These are phyloP conservation scores for Chlamydomonas asymmetrica DNA, from an alignment of 139 green algal species.

Conservation along the genomic window DNA sequence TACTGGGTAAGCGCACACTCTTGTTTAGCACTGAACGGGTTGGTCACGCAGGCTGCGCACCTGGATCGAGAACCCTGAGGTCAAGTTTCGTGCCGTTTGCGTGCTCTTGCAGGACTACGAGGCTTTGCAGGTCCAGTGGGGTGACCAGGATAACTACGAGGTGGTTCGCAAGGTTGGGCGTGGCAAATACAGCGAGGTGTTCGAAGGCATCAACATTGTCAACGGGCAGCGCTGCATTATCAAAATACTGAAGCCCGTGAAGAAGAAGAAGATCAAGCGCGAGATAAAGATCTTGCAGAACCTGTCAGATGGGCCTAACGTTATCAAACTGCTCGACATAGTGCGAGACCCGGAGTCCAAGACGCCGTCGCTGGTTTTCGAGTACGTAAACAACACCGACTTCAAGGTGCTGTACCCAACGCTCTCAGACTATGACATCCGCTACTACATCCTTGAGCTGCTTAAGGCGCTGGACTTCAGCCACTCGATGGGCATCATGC, in stretches of 20 bases:
- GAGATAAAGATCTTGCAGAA: constrained; percentile 95
- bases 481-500: constrained; percentile 90
- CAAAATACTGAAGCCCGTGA: constrained; percentile 98
- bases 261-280: constrained; percentile 99
- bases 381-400: constrained; percentile 91
- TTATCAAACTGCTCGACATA: constrained; percentile 97
- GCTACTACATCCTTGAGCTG: constrained; percentile 97
- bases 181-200: constrained; percentile 98
- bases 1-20: no score
- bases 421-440: constrained; percentile 93
- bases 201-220: constrained; percentile 89
- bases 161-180: constrained; percentile 95
- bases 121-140: constrained; percentile 36
- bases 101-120: no score
- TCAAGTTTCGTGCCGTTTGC: no score
- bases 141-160: constrained; percentile 87
- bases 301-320: constrained; percentile 79
- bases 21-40: no score
- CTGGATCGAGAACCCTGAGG: no score
- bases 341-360: constrained; percentile 86
- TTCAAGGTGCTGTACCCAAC: constrained; percentile 64
- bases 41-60: no score
- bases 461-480: constrained; percentile 94
- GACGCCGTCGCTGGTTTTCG: constrained; percentile 95
- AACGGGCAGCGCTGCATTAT: constrained; percentile 88